Evolutionary conservation across 2,329 filamentous ascomycete genomes (phyloP).

Genomic region (Colletotrichum tropicale): DNA sequence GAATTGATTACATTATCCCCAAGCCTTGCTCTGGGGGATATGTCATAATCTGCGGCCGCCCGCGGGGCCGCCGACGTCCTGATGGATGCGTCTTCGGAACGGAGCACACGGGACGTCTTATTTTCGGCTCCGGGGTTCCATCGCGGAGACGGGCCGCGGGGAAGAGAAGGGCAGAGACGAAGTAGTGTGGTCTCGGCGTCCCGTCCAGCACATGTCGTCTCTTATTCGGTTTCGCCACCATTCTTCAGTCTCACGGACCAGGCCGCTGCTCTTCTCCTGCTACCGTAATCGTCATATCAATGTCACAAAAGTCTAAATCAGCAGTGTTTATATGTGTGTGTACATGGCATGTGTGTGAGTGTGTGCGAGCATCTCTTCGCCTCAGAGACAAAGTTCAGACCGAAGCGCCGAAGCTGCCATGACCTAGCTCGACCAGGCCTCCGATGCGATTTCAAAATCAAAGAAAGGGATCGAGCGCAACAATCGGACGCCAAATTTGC

Average conservation of each 20-base stretch:
- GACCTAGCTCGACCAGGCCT: background rate
- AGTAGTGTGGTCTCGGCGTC: background rate
- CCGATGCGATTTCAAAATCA: conserved; percentile 7
- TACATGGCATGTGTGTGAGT: background rate
- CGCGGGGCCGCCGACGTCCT: background rate
- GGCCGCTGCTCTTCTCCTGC: background rate
- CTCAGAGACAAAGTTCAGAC: conserved; percentile 14
- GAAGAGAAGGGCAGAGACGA: background rate
- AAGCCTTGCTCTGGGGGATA: background rate
- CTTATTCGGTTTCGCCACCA: conserved; percentile 8
- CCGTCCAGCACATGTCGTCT: background rate
- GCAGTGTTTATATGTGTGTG: background rate
- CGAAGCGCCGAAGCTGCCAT: conserved; percentile 1
- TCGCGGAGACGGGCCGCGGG: background rate
- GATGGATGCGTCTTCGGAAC: background rate
- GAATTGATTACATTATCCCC: background rate
- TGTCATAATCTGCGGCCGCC: background rate
- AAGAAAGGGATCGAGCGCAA: background rate
- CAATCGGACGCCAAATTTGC: conserved; percentile 10
- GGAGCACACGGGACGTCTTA: background rate
- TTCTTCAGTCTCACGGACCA: background rate
- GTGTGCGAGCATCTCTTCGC: background rate
- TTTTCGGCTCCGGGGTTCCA: background rate
- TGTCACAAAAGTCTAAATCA: background rate
- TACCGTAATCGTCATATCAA: background rate